These are phyloP conservation scores for Talaromyces sp. DNA, from an alignment of 2,329 filamentous ascomycete genomes.

Conservation along the genomic window DNA sequence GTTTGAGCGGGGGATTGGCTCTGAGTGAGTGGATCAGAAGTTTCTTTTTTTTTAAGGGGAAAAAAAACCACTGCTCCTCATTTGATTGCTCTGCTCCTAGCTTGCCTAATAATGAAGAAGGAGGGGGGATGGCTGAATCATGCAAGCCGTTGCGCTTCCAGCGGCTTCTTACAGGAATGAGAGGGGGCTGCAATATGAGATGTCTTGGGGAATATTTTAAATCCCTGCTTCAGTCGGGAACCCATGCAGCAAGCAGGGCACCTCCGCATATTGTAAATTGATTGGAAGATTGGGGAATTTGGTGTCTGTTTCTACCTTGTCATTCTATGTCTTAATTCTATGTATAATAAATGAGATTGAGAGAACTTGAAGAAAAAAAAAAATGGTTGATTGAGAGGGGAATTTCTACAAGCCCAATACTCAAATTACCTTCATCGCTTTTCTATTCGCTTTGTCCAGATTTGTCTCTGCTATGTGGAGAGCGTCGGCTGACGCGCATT, in stretches of 20 bases:
- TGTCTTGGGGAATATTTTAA: neutral
- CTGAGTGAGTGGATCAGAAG: neutral
- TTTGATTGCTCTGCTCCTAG: neutral
- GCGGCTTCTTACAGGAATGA: neutral
- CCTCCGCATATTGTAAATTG: slow-evolving; percentile 10
- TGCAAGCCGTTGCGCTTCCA: slow-evolving; percentile 12
- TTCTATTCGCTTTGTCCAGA: neutral
- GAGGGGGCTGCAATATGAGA: slow-evolving; percentile 1
- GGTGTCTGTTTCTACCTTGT: neutral
- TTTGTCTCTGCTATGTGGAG: neutral
- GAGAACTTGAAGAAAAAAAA: neutral
- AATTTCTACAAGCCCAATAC: neutral
- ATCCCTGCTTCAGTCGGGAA: slow-evolving; percentile 16
- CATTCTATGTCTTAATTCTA: neutral
- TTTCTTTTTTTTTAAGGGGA: too few species aligned
- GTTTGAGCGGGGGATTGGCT: too few species aligned
- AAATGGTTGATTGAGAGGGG: neutral
- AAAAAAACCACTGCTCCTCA: neutral
- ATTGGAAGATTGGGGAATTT: neutral
- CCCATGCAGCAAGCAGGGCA: slow-evolving; percentile 16
- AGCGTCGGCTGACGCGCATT: slow-evolving; percentile 7
- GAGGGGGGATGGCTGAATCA: neutral
- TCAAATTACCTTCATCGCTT: neutral
- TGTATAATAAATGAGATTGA: too few species aligned
- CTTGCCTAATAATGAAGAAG: neutral